Percentiles rank a stretch among this genome's conserved stretches.
phyloP scores from a whole-genome alignment of 2,329 filamentous ascomycete species.

The Chlorencoelia australis region DNA sequence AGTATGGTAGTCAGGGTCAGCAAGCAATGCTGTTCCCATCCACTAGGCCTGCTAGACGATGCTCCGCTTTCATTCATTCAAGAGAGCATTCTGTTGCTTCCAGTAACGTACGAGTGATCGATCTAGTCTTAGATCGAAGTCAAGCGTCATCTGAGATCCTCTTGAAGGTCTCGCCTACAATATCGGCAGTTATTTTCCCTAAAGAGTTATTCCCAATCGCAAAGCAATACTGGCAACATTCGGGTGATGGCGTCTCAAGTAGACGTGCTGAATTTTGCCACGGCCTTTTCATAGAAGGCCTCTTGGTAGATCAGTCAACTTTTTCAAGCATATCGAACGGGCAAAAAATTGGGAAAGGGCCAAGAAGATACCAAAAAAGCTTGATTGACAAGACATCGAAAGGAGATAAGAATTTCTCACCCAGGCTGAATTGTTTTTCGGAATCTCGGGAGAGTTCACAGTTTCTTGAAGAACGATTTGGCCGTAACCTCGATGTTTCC shows the following conservation, averaged over 20 bases:
- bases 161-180: constrained; percentile 44
- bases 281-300: constrained; percentile 58
- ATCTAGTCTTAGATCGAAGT: constrained; percentile 52
- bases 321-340: constrained; percentile 17
- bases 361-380: constrained; percentile 66
- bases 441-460: constrained; percentile 54
- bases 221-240: constrained; percentile 98
- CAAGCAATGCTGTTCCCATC: constrained; percentile 80
- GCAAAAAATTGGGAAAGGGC: constrained; percentile 47
- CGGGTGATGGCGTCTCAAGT: constrained; percentile 85
- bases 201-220: constrained; percentile 57
- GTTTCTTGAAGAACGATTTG: constrained; percentile 91
- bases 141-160: constrained; percentile 42
- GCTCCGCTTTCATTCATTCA: constrained; percentile 59
- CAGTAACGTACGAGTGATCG: constrained; percentile 43
- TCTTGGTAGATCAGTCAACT: constrained; percentile 42
- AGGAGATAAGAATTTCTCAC: constrained; percentile 3
- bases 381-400: constrained; percentile 34
- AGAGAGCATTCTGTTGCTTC: constrained; percentile 43
- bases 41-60: constrained; percentile 56
- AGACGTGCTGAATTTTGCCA: constrained; percentile 86
- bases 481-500: constrained; percentile 74
- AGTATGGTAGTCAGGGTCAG: constrained; percentile 50
- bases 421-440: constrained; percentile 12
- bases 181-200: constrained; percentile 65